phyloP scores from a whole-genome alignment of 108 stramenopile genomes.

The Pseudonitzschia multistriata region DNA sequence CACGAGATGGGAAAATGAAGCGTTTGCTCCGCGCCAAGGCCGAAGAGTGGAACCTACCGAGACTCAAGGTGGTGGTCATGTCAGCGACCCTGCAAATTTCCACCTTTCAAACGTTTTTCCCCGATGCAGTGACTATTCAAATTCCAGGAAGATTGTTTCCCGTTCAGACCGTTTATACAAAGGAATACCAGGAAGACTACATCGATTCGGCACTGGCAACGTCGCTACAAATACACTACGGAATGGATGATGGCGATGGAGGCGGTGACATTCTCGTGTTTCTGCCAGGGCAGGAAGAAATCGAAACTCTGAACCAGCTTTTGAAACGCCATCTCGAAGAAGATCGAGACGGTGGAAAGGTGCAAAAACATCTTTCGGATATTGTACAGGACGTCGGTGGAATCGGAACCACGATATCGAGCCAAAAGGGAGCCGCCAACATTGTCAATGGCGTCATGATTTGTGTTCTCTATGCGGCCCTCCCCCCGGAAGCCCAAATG shows the following conservation, averaged over 20 bases:
- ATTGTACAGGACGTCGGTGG: constrained; percentile 58
- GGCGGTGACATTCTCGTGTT: constrained; percentile 90
- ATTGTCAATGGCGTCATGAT: constrained; percentile 75
- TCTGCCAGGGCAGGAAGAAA: constrained; percentile 97
- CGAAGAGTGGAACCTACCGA: constrained; percentile 46
- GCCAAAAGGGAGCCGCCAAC: constrained; percentile 29
- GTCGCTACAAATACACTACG: constrained; percentile 85
- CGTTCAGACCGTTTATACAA: constrained; percentile 80
- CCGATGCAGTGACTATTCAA: constrained; percentile 47
- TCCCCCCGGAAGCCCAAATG: constrained; percentile 76
- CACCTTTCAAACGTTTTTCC: constrained; percentile 83
- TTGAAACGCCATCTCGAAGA: constrained; percentile 73
- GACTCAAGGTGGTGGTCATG: constrained; percentile 93
- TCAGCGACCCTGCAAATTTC: constrained; percentile 93
- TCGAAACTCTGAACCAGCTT: constrained; percentile 70
- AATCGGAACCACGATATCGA: constrained; percentile 61
- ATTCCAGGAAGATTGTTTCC: constrained; percentile 89
- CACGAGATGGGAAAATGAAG: constrained; percentile 46
- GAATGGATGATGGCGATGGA: constrained; percentile 38
- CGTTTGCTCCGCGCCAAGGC: constrained; percentile 42
- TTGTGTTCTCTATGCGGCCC: constrained; percentile 74
- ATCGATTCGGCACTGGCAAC: constrained; percentile 78
- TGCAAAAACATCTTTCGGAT: constrained; percentile 28
- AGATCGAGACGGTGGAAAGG: constrained; percentile 23
- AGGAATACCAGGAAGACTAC: constrained; percentile 76